phyloP scores from a whole-genome alignment of 2,329 filamentous ascomycete genomes.

The Alternaria sp. region DNA sequence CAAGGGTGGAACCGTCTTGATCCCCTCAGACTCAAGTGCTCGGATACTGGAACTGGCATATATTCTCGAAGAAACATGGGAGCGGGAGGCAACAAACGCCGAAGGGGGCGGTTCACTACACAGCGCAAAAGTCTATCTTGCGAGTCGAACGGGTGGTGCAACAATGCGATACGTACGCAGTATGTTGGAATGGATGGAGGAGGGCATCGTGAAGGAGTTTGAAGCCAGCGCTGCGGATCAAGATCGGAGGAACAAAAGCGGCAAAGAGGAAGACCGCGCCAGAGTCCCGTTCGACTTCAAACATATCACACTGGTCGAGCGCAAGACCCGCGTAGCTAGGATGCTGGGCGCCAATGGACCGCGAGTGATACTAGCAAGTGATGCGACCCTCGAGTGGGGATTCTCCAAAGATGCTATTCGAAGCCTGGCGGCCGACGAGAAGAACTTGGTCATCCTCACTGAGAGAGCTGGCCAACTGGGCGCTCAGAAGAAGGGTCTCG shows the following conservation, averaged over 20 bases:
- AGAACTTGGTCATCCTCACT: slow-evolving; percentile 86
- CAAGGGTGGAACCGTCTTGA: slow-evolving; percentile 87
- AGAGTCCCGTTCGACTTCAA: slow-evolving; percentile 88
- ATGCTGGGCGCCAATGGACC: slow-evolving; percentile 63
- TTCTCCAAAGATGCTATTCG: slow-evolving; percentile 84
- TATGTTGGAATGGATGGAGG: slow-evolving; percentile 99
- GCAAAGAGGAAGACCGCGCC: slow-evolving; percentile 54
- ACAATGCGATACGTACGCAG: slow-evolving; percentile 91
- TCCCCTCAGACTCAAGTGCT: slow-evolving; percentile 95
- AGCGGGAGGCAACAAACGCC: slow-evolving; percentile 30
- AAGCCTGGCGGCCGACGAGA: slow-evolving; percentile 74
- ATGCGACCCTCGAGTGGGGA: slow-evolving; percentile 90
- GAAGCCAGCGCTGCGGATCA: slow-evolving; percentile 62
- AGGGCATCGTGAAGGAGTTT: slow-evolving; percentile 90
- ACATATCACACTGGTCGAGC: slow-evolving; percentile 81
- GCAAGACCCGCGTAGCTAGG: slow-evolving; percentile 78
- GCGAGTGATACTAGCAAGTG: slow-evolving; percentile 87
- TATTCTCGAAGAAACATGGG: slow-evolving; percentile 90
- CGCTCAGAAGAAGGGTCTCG: slow-evolving; percentile 56
- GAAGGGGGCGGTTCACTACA: slow-evolving; percentile 55
- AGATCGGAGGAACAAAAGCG: slow-evolving; percentile 43
- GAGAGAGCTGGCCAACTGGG: slow-evolving; percentile 66
- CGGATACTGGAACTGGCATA: slow-evolving; percentile 91
- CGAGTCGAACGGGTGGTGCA: slow-evolving; percentile 83
- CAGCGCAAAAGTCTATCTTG: slow-evolving; percentile 73